Evolutionary conservation across 108 stramenopile genomes (phyloP), one percentile per base, ranked within the genome.

Genomic region (Epithemia pelagica): DNA sequence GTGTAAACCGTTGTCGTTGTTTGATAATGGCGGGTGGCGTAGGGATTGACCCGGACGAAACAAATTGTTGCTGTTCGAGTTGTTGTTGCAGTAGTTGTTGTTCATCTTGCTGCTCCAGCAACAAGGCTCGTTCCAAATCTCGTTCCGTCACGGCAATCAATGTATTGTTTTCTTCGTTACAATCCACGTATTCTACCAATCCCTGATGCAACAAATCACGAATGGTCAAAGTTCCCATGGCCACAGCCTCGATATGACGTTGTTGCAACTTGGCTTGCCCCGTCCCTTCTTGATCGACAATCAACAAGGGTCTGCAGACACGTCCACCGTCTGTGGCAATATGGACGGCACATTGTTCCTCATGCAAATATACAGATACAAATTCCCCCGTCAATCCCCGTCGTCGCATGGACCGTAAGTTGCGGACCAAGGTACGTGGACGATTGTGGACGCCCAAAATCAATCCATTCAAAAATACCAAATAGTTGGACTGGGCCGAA

Each of bases 161-260:
- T 25, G 96, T 97, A 65, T 97, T 99, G 78, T 99, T 98, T 72
- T 96, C 96, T 78, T 99, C 99, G 67, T 99, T 98, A 29, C 98
- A 97, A 67, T 99, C 99, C 28, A 99, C 92, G 77, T 99, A 99
- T 72, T 98, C 99, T 19, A 99, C 94, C 21, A 98, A 81, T 23
- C 97, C 97, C 52, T 95, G 82, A n/a, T 74, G 76, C 18, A 97
- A 78, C 51, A 97, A 74, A 72, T 91, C 89, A 46, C 77, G 72
- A 25, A 95, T 85, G 37, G 66, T 63, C 29, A 89, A 79, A 2
- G 86, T 87, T 10, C 90, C 90, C 54, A 87, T 61, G 28, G 85
- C 83, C 64, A 96, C 66, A 30, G 86, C 82, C 54, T 94, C 89
- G 21, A 97, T 60, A 66, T 95, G 96, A n/a, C 74, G 67, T 77